Evolutionary conservation across 1,139 yeast species (phyloP), one percentile per base, ranked within the genome.

Genomic region (Petasospora rhodanensis): DNA sequence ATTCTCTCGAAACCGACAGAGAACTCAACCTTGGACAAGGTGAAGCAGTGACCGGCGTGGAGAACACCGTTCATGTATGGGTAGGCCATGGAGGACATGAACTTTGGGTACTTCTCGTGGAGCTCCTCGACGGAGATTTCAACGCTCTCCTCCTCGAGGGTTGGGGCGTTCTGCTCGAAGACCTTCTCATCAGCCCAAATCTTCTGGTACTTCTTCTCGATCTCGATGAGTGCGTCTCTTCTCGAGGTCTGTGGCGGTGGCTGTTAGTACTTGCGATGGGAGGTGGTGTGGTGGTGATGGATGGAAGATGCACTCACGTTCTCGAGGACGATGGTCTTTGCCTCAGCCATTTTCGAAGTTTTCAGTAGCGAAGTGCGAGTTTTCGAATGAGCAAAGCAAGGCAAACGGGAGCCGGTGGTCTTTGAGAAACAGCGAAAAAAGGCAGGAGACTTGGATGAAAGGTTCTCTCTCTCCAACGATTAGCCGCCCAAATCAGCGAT

Each of bases 31-130:
- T 93, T 93, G 39, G 97, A 86, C 50, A 91, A 70, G 26, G 98
- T 91, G 66, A 91, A 93, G 49, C 89, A 78, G 61, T 93, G 99
- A 36, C 99, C 99, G 32, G 96, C 97, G 55, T 93, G 99, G 47
- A 93, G 71, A 37, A 86, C 91, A 68, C 99, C 99, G 61, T 93
- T 93, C 97, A 91, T 91, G 65, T 93, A 93, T 25, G 99, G 99
- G 56, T 85, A 93, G 10, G 98, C 98, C 96, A 93, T 89, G 32
- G 95, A 81, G 18, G 85, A 75, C 66, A 86, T 82, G 62, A 71
- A 83, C 62, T 93, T 93, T 37, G 97, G 97, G 57, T 81, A 71
- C 52, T 79, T 72, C 40, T 68, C 70, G 52, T 85, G 86, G 44
- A 91, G 68, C 53, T 81, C 85, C 31, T 80, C 95, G 29, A 65